Evolutionary conservation across 441 rosid species (phyloP).

Genomic region (Pelargonium cotyledonis): DNA sequence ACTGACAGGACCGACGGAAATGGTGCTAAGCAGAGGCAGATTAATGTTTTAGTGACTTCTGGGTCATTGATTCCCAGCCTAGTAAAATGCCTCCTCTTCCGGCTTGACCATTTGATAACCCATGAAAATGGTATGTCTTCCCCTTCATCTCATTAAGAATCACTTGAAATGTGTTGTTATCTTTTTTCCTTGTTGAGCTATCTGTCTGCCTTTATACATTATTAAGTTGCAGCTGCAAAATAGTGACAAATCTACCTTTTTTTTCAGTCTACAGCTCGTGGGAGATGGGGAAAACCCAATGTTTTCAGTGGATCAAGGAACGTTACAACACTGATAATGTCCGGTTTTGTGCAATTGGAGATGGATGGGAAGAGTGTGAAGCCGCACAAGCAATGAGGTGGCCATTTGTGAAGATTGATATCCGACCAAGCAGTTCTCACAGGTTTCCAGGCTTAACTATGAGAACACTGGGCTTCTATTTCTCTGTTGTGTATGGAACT

Average conservation of each 20-base stretch:
- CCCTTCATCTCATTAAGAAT: conserved; percentile 11
- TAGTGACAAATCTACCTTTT: not conserved
- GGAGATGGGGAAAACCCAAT: conserved; percentile 73
- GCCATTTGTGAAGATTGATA: conserved; percentile 80
- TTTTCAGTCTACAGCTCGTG: conserved; percentile 66
- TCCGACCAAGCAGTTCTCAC: conserved; percentile 47
- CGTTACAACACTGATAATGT: conserved; percentile 41
- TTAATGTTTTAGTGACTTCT: conserved; percentile 78
- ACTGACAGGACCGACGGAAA: conserved; percentile 19
- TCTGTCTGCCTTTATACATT: no score
- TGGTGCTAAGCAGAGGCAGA: conserved; percentile 26
- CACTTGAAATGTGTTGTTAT: not conserved
- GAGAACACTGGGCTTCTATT: conserved; percentile 56
- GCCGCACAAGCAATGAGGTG: conserved; percentile 79
- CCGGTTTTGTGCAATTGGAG: conserved; percentile 74
- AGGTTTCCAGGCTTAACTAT: conserved; percentile 78
- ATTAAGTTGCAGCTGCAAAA: no score
- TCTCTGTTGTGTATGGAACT: conserved; percentile 55
- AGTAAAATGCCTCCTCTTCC: conserved; percentile 72
- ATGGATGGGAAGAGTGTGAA: conserved; percentile 88
- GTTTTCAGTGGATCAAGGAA: conserved; percentile 67
- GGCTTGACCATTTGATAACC: conserved; percentile 51
- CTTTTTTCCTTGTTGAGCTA: not conserved
- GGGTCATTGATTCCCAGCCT: conserved; percentile 88
- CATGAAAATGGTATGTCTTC: conserved; percentile 55